Base-by-base conservation (phyloP, 805 yeast species). In the Torulaspora gathmanii region DNA sequence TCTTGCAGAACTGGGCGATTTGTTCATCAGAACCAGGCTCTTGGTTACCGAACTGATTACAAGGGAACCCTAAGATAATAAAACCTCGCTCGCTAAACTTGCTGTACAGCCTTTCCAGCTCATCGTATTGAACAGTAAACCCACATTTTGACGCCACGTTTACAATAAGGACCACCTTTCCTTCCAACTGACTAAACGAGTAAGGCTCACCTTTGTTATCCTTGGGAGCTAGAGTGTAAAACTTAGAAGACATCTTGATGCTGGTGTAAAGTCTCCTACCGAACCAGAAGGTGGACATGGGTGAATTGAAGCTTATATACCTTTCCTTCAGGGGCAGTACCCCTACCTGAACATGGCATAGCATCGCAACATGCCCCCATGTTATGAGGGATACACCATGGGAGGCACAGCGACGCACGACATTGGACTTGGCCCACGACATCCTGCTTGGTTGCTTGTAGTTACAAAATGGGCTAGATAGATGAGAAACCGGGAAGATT, bases 101-200 rank as follows among this genome's bases (percentile, higher is more conserved):
- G 49, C 79, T 69, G 69, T 86, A 80, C 11, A 89, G 67, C 33
- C 64, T 68, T 67, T 89, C 90, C 28, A 89, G 69, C 42, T 82
- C 91, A 42, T 72, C 68, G 63, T 83, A 85, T 64, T 88, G 95
- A 45, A 85, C 81, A 3, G 93, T 81, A 67, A 79, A 80, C 4
- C 80, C 81, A 64, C 95, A 87, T 66, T 86, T 83, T 52, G 95
- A 83, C 6, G 96, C 96, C 8, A 87, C 90, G 65, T 90, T 89
- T 42, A 87, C 95, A 40, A 90, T 73, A 33, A 89, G 65, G 2
- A 89, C 91, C 20, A 82, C 89, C 66, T 89, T 86, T 26, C 91
- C 95, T 61, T 79, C 75, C 46, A 87, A 70, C 47, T 79, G 69
- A 31, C 64, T 56, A 56, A 89, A 82, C 25, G 82, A 74, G 63